A percentile compares a stretch with the other conserved stretches of the same genome.
phyloP scores from a whole-genome alignment of 495 filamentous ascomycete species.

The Lophiotrema nucula region DNA sequence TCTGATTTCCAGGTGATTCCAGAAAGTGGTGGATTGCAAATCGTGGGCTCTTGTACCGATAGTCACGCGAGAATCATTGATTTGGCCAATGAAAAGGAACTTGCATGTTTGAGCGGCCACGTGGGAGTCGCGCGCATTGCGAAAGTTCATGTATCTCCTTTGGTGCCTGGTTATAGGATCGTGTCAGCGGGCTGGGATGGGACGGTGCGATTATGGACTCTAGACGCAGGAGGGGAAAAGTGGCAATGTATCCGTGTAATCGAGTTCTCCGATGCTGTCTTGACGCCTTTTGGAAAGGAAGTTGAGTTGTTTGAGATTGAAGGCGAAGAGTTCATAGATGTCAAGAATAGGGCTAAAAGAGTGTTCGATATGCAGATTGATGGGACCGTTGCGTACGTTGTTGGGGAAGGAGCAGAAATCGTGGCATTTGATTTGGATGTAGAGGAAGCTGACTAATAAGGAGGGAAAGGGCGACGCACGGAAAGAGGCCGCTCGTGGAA shows the following conservation, averaged over 20 bases:
- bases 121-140: background rate
- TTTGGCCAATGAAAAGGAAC: background rate
- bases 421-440: background rate
- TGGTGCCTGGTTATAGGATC: background rate
- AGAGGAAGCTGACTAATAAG: no score
- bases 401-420: background rate
- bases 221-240: background rate
- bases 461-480: no score
- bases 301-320: background rate
- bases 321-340: background rate
- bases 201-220: background rate
- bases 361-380: conserved; percentile 2
- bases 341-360: background rate
- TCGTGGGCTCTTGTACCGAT: background rate
- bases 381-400: background rate
- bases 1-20: background rate
- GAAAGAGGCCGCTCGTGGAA: no score
- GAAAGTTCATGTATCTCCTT: background rate
- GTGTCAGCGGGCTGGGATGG: background rate
- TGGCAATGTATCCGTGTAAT: background rate
- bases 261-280: background rate
- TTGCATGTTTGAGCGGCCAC: background rate
- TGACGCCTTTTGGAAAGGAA: background rate
- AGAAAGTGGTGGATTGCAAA: background rate
- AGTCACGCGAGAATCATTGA: background rate